Percentiles rank a stretch among this genome's conserved stretches.
These are phyloP conservation scores for Lipomyces yarrowii DNA, from an alignment of 1,139 yeast genomes.

Conservation along the genomic window DNA sequence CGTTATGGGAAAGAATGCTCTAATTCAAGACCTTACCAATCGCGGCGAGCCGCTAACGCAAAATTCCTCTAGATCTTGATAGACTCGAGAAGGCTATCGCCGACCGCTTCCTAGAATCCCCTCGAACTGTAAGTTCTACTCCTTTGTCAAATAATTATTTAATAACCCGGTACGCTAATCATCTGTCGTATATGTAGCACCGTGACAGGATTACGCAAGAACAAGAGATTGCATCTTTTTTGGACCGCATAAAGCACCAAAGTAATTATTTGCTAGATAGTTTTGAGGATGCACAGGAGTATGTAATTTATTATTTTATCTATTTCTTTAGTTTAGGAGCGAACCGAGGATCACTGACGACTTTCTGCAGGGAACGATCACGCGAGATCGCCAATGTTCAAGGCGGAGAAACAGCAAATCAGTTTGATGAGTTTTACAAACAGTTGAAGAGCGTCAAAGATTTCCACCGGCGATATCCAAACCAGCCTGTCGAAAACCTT, in stretches of 20 bases:
- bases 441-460: conserved; percentile 45
- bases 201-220: conserved; percentile 60
- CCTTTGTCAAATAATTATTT: conserved; percentile 43
- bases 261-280: conserved; percentile 41
- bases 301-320: conserved; percentile 17
- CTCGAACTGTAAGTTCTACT: conserved; percentile 49
- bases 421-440: conserved; percentile 51
- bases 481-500: conserved; percentile 44
- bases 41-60: not conserved
- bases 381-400: conserved; percentile 27
- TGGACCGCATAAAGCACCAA: conserved; percentile 52
- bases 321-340: not conserved
- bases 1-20: not conserved
- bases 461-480: conserved; percentile 42
- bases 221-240: conserved; percentile 64
- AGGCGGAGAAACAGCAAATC: conserved; percentile 29
- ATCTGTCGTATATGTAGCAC: conserved; percentile 28
- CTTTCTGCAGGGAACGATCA: conserved; percentile 16
- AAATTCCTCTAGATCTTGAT: conserved; percentile 42
- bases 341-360: conserved; percentile 16
- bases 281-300: conserved; percentile 34
- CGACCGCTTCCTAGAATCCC: conserved; percentile 53
- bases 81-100: conserved; percentile 57
- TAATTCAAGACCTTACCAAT: not conserved
- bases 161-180: conserved; percentile 5